Evolutionary conservation across 306 rosid genomes (phyloP), one percentile per base, ranked within the genome.

Genomic region (Gleditsia sinensis): DNA sequence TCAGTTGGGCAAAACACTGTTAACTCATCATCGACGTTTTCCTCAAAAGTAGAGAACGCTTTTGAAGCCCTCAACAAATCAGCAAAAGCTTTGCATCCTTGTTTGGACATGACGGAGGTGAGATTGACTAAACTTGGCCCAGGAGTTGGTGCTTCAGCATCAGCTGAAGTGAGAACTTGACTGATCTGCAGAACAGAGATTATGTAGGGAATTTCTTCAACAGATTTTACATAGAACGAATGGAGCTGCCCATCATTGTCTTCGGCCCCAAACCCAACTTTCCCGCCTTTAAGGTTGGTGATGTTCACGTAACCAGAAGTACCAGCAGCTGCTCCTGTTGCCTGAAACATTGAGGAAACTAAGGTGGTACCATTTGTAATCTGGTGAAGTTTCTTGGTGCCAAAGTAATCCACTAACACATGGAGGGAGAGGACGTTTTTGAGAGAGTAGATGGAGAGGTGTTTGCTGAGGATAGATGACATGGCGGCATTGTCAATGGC

Each of bases 1-100:
- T 94, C 99, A 0, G 88, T 81, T 1, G 99, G 96, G 74, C 99
- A 94, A 57, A 94, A 94, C 9, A 92, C 92, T 2, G 99, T 94
- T 5, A 94, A 36, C 1, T 96, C 99, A 3, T 95, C 96, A 17
- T 85, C 96, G 5, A 90, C 56, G 78, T 67, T 84, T 10, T 82
- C 75, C 12, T 84, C 77, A 50, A 81, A 94, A 0, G 92, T 83
- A 0, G 78, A 20, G 6, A 68, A 86, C 17, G 96, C 96, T 33
- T 90, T 92, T 0, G 95, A 69, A 9, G 81, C 74, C 1, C 81
- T 57, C 2, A 94, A 30, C 23, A 94, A 50, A 39, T 90, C 96
- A 0, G 93, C 82, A 51, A 94, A 94, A 21, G 97, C 77, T 64
- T 92, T 81, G 86, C 99, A 94, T 14, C 99, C 96, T 83, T 92